Conservation (phyloP, 768 basidiomycete species). For the Tylopilus sp. region DNA sequence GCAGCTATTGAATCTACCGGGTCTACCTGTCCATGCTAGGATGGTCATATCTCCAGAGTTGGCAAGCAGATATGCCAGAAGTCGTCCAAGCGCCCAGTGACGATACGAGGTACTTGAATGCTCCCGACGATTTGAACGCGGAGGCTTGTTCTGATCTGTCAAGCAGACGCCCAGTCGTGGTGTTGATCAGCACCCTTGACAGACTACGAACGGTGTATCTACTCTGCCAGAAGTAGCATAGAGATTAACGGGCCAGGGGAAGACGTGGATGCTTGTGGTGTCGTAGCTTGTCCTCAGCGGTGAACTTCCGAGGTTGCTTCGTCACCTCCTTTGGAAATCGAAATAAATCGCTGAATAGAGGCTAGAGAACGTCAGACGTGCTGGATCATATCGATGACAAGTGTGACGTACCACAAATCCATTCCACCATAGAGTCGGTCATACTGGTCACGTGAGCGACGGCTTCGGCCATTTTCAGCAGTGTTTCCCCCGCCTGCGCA, state of each 20-base stretch:
- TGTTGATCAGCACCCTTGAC: background rate
- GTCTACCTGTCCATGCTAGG: background rate
- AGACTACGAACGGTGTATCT: background rate
- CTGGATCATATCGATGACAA: background rate
- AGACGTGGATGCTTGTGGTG: background rate
- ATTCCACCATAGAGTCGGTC: background rate
- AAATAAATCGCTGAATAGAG: background rate
- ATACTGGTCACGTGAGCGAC: background rate
- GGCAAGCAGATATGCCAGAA: background rate
- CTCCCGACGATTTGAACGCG: background rate
- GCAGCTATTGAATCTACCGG: background rate
- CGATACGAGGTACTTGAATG: conserved; percentile 5
- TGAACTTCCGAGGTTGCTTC: background rate
- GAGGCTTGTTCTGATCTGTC: conserved; percentile 1
- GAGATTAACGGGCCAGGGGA: background rate
- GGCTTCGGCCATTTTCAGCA: background rate
- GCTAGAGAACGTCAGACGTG: background rate
- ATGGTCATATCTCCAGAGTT: background rate
- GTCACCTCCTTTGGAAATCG: background rate
- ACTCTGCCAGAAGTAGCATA: background rate
- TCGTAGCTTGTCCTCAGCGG: background rate
- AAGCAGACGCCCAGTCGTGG: conserved; percentile 1
- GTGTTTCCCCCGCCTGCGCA: background rate
- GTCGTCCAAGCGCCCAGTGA: background rate
- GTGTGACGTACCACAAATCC: background rate